Base-by-base conservation (phyloP, 371 early-diverging fungal species). In the Lichtheimia hyalospora region DNA sequence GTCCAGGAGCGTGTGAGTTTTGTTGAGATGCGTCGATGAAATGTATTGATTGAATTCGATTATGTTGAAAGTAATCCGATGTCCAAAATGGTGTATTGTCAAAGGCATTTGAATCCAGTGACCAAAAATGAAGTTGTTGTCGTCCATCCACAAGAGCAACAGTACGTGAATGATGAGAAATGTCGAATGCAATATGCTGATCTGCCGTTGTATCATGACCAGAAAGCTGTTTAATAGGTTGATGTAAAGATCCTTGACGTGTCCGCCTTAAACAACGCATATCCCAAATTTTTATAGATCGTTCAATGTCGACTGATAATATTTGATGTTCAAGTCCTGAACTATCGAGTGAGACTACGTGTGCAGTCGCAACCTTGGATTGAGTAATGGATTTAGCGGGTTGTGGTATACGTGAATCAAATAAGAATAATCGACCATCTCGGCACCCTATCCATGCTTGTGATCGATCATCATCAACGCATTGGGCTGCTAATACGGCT, bases 81-180 rank as follows among this genome's bases (percentile, higher is more conserved):
- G 51, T 60, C 66, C 71, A 74, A 15, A 71, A 58, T 1, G 75
- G 75, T 6, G 60, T 42, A 24, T 52, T 55, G 25, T 40, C 18
- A 2, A 40, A 6, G 18, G 20, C 27, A 18, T 41, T 21, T n/a
- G 46, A 52, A 13, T 41, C 34, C 0, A 69, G 20, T 1, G 71
- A 74, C 75, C 75, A 74, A 14, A 74, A 49, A 3, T 69, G 62
- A 0, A 74, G 59, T 12, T 52, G 52, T 1, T 60, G 50, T 56
- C 69, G 69, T 50, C 52, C 52, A 5, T 70, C 71, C 20, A 67
- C 51, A 4, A 57, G 20, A 44, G 66, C 53, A 8, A 74, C 15
- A 1, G 71, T 6, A 3, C 64, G 48, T n/a, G 55, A 61, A 2
- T 57, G 41, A 8, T 40, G 39, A 50, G 69, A 65, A 5, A 67